These are phyloP conservation scores for Sugiyamaella floridensis DNA, from an alignment of 805 yeast species.

Conservation along the genomic window DNA sequence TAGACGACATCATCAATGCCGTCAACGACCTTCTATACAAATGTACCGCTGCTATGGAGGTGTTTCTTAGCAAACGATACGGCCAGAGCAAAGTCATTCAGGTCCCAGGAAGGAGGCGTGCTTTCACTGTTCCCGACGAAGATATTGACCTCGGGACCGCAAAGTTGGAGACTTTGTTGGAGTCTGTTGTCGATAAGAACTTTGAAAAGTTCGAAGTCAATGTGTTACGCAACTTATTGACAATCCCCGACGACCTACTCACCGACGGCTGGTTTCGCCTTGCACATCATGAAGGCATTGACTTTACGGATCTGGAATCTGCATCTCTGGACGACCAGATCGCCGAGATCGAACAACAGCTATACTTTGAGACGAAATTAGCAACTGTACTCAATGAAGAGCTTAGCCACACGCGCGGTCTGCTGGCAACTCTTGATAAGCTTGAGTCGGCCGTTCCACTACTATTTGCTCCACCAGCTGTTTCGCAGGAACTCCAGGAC, in stretches of 20 bases:
- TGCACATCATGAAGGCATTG: constrained; percentile 53
- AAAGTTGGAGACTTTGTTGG: constrained; percentile 67
- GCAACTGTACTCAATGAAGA: background rate
- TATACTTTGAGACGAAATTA: constrained; percentile 5
- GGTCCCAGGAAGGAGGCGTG: background rate
- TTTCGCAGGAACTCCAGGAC: background rate
- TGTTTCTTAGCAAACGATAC: constrained; percentile 42
- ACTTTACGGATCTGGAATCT: constrained; percentile 5
- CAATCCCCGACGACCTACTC: constrained; percentile 58
- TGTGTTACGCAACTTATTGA: constrained; percentile 66
- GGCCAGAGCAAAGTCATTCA: constrained; percentile 21
- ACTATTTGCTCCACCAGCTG: background rate
- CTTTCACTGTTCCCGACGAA: constrained; percentile 13
- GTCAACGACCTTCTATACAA: constrained; percentile 79
- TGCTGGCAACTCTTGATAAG: background rate
- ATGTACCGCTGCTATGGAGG: constrained; percentile 73
- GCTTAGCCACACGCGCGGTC: background rate
- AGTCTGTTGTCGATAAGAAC: constrained; percentile 66
- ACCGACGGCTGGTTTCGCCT: constrained; percentile 61
- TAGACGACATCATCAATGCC: constrained; percentile 83
- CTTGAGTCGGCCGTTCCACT: background rate
- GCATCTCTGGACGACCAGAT: constrained; percentile 15
- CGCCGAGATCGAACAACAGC: constrained; percentile 13
- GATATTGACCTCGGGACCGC: constrained; percentile 77
- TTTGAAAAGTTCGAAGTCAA: constrained; percentile 85